Base-by-base conservation (phyloP, 2,329 filamentous ascomycete species). In the Ophiostoma tasmaniense region DNA sequence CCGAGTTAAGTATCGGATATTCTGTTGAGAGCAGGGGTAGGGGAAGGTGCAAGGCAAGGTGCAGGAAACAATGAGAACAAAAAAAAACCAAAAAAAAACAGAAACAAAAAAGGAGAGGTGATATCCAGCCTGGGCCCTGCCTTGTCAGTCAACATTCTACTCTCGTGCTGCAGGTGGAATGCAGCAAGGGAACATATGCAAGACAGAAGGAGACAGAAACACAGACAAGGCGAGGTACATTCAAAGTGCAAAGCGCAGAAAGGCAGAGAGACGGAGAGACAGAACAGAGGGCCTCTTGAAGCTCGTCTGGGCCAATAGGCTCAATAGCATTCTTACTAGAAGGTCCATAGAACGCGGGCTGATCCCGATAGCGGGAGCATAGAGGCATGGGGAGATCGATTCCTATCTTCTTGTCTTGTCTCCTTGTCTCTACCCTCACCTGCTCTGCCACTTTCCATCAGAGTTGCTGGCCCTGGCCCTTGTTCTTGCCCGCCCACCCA, bases 1-100 rank as follows among this genome's bases (percentile, higher is more conserved):
- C 64, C 42, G 72, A 70, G 73, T 72, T 74, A 74, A 73, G 74
- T 74, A 72, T 69, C 74, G 75, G 33, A 70, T 64, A 25, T 42
- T 45, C 20, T n/a, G n/a, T 39, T 7, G 50, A 59, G 67, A 25
- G 55, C 13, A 64, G 66, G 69, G 61, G 69, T 7, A 37, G 42
- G 42, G 42, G 42, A n/a, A 45, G 20, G 17, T 20, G 42, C 14
- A n/a, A 45, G 20, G 20, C 6, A 45, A 30, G 22, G 37, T 25
- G 42, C 59, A 55, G n/a, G n/a, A 55, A 28, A 55, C 8, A 55
- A 14, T 20, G n/a, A 20, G 17, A 50, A n/a, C 3, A 28, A 30
- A 14, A 61, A 28, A 28, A 14, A 30, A 17, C 22, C 10, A n/a
- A 7, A n/a, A 45, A 45, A 17, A 20, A 14, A 14, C 14, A 42